phyloP scores from a whole-genome alignment of 129 eudicot species.

The Mikania micrantha region DNA sequence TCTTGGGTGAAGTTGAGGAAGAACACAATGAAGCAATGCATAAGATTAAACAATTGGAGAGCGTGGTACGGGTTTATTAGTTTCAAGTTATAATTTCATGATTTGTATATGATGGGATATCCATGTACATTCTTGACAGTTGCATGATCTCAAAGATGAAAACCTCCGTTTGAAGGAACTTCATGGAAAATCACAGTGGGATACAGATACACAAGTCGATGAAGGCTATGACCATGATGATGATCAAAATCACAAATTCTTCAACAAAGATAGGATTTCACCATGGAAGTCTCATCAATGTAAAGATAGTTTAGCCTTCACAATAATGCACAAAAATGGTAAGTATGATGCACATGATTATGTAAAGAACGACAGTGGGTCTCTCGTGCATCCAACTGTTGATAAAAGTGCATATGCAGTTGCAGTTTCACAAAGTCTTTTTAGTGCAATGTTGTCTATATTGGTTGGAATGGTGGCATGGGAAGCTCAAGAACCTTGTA shows the following conservation, averaged over 20 bases:
- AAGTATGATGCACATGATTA: neutral
- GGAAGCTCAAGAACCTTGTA: conserved; percentile 69
- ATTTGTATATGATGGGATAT: too few relatives aligned
- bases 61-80: too few relatives aligned
- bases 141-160: conserved; percentile 47
- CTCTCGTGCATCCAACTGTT: neutral
- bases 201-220: conserved; percentile 7
- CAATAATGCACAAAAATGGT: conserved; percentile 13
- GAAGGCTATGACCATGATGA: conserved; percentile 9
- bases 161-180: conserved; percentile 38
- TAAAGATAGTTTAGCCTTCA: neutral
- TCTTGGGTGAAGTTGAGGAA: conserved; percentile 71
- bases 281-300: conserved; percentile 14
- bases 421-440: conserved; percentile 55
- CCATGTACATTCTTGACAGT: conserved; percentile 21
- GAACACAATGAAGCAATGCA: conserved; percentile 70
- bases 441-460: conserved; percentile 51
- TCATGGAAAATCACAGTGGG: conserved; percentile 33
- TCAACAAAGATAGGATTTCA: conserved; percentile 9
- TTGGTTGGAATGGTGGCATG: conserved; percentile 53
- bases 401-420: conserved; percentile 27
- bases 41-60: conserved; percentile 53
- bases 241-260: neutral
- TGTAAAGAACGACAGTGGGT: neutral
- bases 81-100: too few relatives aligned